Evolutionary conservation across 495 filamentous ascomycete species (phyloP).

Genomic region (Penicillium turbatum): DNA sequence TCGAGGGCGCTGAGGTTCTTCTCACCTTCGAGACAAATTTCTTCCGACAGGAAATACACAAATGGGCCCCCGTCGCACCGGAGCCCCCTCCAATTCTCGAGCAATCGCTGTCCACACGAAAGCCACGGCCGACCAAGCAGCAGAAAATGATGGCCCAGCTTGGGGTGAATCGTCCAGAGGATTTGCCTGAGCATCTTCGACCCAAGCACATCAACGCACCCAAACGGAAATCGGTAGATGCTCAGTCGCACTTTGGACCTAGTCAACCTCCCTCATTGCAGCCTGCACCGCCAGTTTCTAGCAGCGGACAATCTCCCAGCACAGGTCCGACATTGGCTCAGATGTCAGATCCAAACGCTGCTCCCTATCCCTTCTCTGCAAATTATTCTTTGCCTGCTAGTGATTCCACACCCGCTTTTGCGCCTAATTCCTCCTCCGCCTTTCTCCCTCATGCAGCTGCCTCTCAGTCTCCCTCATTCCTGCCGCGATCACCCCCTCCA

Average conservation of each 20-base stretch:
- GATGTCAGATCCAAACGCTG: slow-evolving; percentile 28
- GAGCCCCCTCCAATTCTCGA: slow-evolving; percentile 76
- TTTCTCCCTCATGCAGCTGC: slow-evolving; percentile 39
- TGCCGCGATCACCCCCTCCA: slow-evolving; percentile 38
- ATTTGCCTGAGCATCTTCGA: slow-evolving; percentile 75
- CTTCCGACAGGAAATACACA: slow-evolving; percentile 93
- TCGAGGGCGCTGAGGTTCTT: slow-evolving; percentile 95
- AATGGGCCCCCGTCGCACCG: slow-evolving; percentile 89
- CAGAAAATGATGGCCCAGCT: slow-evolving; percentile 90
- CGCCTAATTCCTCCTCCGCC: slow-evolving; percentile 34
- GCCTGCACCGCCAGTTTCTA: slow-evolving; percentile 26
- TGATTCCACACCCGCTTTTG: slow-evolving; percentile 41
- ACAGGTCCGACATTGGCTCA: slow-evolving; percentile 35
- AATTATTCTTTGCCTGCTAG: slow-evolving; percentile 37
- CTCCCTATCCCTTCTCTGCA: slow-evolving; percentile 41
- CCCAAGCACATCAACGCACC: slow-evolving; percentile 64
- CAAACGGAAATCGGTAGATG: slow-evolving; percentile 43
- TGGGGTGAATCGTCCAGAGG: slow-evolving; percentile 80
- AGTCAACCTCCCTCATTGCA: slow-evolving; percentile 25
- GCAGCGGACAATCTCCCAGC: slow-evolving; percentile 21
- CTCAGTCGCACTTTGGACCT: slow-evolving; percentile 16
- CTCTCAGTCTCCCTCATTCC: slow-evolving; percentile 38
- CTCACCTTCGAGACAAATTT: slow-evolving; percentile 93
- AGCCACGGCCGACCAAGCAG: slow-evolving; percentile 94
- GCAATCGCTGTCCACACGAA: slow-evolving; percentile 85